These are phyloP conservation scores for Flaveria brownii DNA, from an alignment of 129 eudicot genomes.

Conservation along the genomic window DNA sequence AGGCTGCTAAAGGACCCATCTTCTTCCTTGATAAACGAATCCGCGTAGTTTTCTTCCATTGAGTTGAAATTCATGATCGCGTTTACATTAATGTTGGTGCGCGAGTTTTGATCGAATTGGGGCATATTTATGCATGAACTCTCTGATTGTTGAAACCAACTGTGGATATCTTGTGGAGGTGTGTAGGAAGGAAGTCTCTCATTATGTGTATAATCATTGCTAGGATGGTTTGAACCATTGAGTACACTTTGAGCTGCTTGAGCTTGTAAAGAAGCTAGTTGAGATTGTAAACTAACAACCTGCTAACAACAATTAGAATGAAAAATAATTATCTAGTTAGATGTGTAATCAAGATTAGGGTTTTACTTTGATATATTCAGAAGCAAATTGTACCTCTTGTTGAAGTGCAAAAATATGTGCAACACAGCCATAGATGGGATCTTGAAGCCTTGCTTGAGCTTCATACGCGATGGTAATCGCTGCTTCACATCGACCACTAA, in stretches of 20 bases:
- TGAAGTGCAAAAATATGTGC: slow-evolving; percentile 95
- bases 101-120: slow-evolving; percentile 46
- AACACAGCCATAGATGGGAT: slow-evolving; percentile 96
- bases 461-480: slow-evolving; percentile 91
- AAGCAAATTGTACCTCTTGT: slow-evolving; percentile 63
- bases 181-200: slow-evolving; percentile 37
- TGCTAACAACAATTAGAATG: slow-evolving; percentile 28
- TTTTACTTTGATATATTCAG: slow-evolving; percentile 3
- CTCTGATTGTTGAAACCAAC: slow-evolving; percentile 69
- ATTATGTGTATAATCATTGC: slow-evolving; percentile 38
- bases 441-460: slow-evolving; percentile 98
- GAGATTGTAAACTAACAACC: slow-evolving; percentile 91
- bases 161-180: slow-evolving; percentile 62
- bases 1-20: slow-evolving; percentile 58
- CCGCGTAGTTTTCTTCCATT: slow-evolving; percentile 36
- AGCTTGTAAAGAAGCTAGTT: slow-evolving; percentile 72
- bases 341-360: slow-evolving; percentile 23
- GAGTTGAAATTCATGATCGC: slow-evolving; percentile 38
- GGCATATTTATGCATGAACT: slow-evolving; percentile 47
- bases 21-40: slow-evolving; percentile 43
- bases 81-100: slow-evolving; percentile 8
- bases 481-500: slow-evolving; percentile 80
- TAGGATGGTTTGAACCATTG: slow-evolving; percentile 19
- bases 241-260: slow-evolving; percentile 58
- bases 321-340: slow-evolving; percentile 6